Evolutionary conservation across 1,139 yeast genomes (phyloP).

Genomic region (Candida glucosophila): DNA sequence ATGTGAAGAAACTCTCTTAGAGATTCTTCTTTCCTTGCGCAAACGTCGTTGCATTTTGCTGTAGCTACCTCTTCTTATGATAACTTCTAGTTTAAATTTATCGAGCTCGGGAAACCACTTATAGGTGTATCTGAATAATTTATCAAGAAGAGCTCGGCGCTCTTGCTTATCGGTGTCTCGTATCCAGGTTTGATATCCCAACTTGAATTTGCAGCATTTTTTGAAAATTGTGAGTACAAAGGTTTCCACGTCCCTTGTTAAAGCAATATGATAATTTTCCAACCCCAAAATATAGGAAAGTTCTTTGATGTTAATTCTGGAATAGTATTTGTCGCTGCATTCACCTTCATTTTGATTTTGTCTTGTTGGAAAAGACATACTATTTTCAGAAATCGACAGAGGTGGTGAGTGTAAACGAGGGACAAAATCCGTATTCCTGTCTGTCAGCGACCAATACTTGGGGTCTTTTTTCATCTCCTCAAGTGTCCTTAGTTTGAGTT

Average conservation of each 20-base stretch:
- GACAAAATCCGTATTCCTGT: constrained; percentile 2
- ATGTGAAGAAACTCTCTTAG: constrained; percentile 1
- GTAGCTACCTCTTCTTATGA: constrained; percentile 72
- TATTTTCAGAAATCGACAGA: too few species aligned
- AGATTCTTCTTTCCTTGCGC: constrained; percentile 50
- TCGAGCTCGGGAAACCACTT: constrained; percentile 41
- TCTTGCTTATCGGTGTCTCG: constrained; percentile 56
- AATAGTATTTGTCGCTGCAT: constrained; percentile 15
- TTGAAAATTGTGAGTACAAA: constrained; percentile 50
- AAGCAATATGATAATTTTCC: constrained; percentile 13
- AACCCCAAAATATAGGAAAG: constrained; percentile 17
- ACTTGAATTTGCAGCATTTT: constrained; percentile 51
- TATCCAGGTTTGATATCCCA: constrained; percentile 77
- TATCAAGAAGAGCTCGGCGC: constrained; percentile 41
- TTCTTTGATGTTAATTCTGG: constrained; percentile 21
- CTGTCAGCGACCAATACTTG: constrained; percentile 1
- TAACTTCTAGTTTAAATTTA: constrained; percentile 50
- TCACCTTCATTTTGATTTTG: too few species aligned
- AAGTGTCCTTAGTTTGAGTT: too few species aligned
- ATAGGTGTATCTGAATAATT: constrained; percentile 39
- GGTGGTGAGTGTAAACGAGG: too few species aligned
- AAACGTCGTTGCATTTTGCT: constrained; percentile 74
- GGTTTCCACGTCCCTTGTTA: constrained; percentile 37
- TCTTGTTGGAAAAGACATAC: too few species aligned
- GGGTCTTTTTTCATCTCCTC: constrained; percentile 3